phyloP scores from a whole-genome alignment of 2,329 filamentous ascomycete genomes.

The Cercospora citrullina region DNA sequence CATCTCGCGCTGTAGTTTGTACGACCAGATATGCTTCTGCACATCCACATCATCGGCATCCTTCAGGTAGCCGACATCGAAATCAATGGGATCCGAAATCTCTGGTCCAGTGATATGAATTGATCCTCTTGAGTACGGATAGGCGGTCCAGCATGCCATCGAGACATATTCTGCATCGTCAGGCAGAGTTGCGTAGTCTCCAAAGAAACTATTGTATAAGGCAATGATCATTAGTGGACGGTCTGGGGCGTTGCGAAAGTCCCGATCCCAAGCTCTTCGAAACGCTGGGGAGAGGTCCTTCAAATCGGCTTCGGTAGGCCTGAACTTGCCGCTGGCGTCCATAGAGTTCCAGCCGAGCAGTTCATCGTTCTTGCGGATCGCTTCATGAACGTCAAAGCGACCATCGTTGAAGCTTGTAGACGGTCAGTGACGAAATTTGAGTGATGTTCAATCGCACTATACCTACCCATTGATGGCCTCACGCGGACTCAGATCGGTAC shows the following conservation, averaged over 20 bases:
- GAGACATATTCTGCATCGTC: constrained; percentile 50
- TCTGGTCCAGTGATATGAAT: constrained; percentile 58
- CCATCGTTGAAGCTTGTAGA: constrained; percentile 47
- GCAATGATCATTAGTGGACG: constrained; percentile 52
- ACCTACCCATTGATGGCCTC: constrained; percentile 53
- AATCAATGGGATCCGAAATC: constrained; percentile 36
- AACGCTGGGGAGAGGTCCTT: constrained; percentile 55
- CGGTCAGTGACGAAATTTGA: too few relatives aligned
- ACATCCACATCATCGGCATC: constrained; percentile 51
- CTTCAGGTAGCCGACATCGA: constrained; percentile 43
- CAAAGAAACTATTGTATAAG: constrained; percentile 36
- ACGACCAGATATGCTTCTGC: constrained; percentile 61
- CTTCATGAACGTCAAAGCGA: constrained; percentile 46
- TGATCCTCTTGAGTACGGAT: constrained; percentile 62
- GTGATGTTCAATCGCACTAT: neutral
- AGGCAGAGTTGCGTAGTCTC: constrained; percentile 27
- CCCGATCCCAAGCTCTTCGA: constrained; percentile 54
- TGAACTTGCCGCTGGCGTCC: constrained; percentile 56
- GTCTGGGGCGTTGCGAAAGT: constrained; percentile 51
- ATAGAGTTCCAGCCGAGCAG: constrained; percentile 59
- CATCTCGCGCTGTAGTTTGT: constrained; percentile 64
- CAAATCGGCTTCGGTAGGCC: constrained; percentile 56
- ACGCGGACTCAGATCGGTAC: constrained; percentile 44
- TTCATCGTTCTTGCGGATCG: constrained; percentile 50
- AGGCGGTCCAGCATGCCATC: constrained; percentile 54